phyloP scores from a whole-genome alignment of 1,284 basidiomycete species.

The Ustilago xerochloae region DNA sequence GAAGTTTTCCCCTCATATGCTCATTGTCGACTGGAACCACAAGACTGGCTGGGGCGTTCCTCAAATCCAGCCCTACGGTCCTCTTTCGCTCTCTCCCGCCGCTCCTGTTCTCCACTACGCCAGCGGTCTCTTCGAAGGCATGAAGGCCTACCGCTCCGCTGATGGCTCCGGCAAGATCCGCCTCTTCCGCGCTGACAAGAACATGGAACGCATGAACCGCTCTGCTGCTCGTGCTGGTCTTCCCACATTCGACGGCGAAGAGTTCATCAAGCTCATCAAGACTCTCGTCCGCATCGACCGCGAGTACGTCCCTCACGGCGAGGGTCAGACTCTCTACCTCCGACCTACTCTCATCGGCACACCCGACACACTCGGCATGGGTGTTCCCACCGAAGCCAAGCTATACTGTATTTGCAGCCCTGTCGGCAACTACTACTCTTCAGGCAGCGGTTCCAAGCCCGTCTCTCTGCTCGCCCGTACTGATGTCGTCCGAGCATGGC shows the following conservation, averaged over 20 bases:
- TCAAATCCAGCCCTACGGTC: slow-evolving; percentile 78
- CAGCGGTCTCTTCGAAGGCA: slow-evolving; percentile 50
- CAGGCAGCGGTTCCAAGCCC: slow-evolving; percentile 49
- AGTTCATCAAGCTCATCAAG: slow-evolving; percentile 57
- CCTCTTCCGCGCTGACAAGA: slow-evolving; percentile 53
- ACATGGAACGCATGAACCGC: slow-evolving; percentile 57
- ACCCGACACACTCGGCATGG: slow-evolving; percentile 48
- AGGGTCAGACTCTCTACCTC: slow-evolving; percentile 50
- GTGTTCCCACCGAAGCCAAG: slow-evolving; percentile 47
- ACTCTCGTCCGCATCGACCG: slow-evolving; percentile 43
- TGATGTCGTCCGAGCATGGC: slow-evolving; percentile 76
- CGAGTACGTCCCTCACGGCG: slow-evolving; percentile 43
- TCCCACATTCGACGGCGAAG: slow-evolving; percentile 49
- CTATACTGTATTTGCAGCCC: slow-evolving; percentile 59
- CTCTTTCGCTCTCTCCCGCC: slow-evolving; percentile 47
- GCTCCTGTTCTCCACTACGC: slow-evolving; percentile 52
- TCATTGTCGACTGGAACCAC: slow-evolving; percentile 82
- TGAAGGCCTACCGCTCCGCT: slow-evolving; percentile 56
- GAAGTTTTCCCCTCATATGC: slow-evolving; percentile 87
- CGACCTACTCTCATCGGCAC: slow-evolving; percentile 56
- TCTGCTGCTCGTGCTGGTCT: slow-evolving; percentile 49
- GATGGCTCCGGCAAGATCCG: slow-evolving; percentile 50
- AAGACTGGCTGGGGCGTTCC: slow-evolving; percentile 82
- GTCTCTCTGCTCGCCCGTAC: slow-evolving; percentile 44
- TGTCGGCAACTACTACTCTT: slow-evolving; percentile 56